phyloP scores from a whole-genome alignment of 306 rosid species.

The Cucurbita moschata region DNA sequence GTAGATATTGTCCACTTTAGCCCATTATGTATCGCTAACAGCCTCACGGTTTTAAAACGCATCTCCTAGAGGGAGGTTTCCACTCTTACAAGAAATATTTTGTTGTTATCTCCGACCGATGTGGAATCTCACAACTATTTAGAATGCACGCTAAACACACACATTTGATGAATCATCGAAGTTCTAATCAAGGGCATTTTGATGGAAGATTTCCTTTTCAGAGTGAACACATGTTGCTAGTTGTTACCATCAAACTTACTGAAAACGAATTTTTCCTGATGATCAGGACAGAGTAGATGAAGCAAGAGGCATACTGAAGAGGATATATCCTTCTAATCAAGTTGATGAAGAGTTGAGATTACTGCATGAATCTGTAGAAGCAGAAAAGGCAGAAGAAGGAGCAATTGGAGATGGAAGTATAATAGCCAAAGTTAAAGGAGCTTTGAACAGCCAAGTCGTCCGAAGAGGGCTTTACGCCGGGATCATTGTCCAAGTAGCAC shows the following conservation, averaged over 20 bases:
- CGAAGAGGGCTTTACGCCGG: constrained; percentile 77
- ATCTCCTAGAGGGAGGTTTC: too few species aligned
- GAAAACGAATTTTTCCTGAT: background rate
- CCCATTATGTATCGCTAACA: too few species aligned
- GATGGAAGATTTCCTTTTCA: too few species aligned
- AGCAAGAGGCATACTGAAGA: constrained; percentile 35
- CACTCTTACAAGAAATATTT: too few species aligned
- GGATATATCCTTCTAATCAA: constrained; percentile 32
- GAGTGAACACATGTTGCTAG: too few species aligned
- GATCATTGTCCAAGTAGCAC: constrained; percentile 55
- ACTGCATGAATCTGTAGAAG: constrained; percentile 38
- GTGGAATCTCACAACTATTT: too few species aligned
- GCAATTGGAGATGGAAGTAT: constrained; percentile 24
- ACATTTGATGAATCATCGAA: too few species aligned
- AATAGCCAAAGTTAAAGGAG: constrained; percentile 26
- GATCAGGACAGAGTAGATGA: constrained; percentile 39
- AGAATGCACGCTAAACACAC: too few species aligned
- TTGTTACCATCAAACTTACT: background rate
- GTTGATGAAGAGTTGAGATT: constrained; percentile 49
- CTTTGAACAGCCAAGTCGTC: constrained; percentile 24
- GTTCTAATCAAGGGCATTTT: too few species aligned
- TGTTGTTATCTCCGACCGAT: too few species aligned
- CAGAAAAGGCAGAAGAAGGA: constrained; percentile 40
- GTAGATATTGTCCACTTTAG: too few species aligned
- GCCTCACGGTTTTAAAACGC: too few species aligned